phyloP scores from a whole-genome alignment of 148 eudicot genomes.

The Camellia sinensis region DNA sequence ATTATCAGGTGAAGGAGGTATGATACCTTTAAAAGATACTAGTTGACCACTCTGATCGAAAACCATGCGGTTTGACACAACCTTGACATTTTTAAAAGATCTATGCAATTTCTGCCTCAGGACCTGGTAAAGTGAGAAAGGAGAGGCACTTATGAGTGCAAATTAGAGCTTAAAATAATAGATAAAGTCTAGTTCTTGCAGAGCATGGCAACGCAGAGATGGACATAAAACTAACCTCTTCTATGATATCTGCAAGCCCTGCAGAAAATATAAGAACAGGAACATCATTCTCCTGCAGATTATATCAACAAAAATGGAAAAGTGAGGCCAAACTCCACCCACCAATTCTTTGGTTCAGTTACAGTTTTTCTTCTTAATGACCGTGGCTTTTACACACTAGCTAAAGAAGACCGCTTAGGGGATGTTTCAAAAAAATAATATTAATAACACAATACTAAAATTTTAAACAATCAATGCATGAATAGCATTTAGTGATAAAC shows the following conservation, averaged over 20 bases:
- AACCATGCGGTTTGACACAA: slow-evolving; percentile 88
- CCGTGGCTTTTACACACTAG: neutral
- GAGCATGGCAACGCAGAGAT: slow-evolving; percentile 9
- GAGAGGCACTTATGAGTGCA: neutral
- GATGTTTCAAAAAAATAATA: neutral
- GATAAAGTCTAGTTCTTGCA: slow-evolving; percentile 6
- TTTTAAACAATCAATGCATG: neutral
- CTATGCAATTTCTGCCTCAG: slow-evolving; percentile 74
- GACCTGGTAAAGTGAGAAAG: slow-evolving; percentile 47
- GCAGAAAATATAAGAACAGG: slow-evolving; percentile 95
- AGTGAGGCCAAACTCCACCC: slow-evolving; percentile 8
- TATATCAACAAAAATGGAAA: slow-evolving; percentile 11
- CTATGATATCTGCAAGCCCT: slow-evolving; percentile 93
- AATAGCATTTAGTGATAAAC: neutral
- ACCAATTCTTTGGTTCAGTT: neutral
- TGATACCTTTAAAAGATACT: slow-evolving; percentile 71
- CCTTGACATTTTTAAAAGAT: slow-evolving; percentile 71
- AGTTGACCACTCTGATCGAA: slow-evolving; percentile 66
- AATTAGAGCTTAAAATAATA: slow-evolving; percentile 5
- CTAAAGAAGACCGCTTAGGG: neutral
- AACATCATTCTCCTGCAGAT: slow-evolving; percentile 64
- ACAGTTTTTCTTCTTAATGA: neutral
- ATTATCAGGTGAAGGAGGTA: slow-evolving; percentile 10
- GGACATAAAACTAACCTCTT: slow-evolving; percentile 56
- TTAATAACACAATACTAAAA: neutral